These are phyloP conservation scores for Silybum marianum DNA, from an alignment of 129 eudicot species.

Conservation along the genomic window DNA sequence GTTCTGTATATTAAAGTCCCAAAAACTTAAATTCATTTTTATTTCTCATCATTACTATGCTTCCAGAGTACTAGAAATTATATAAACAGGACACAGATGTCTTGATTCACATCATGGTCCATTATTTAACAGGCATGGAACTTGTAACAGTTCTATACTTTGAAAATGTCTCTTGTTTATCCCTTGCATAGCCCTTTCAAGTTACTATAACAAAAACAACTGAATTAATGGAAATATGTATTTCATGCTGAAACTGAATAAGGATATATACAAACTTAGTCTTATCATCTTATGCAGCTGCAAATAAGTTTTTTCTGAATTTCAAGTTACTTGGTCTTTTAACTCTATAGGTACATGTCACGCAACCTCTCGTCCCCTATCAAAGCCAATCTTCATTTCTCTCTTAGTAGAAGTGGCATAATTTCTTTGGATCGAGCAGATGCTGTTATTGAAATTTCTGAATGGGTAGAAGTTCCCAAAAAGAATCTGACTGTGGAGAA, in stretches of 20 bases:
- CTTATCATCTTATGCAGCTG: not conserved
- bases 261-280: not conserved
- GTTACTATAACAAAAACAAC: not conserved
- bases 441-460: constrained; percentile 91
- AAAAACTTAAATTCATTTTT: not conserved
- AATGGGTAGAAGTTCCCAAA: constrained; percentile 96
- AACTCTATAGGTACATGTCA: constrained; percentile 63
- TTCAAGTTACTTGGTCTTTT: constrained; percentile 1
- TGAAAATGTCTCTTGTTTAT: not conserved
- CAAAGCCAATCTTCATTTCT: constrained; percentile 90
- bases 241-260: not conserved
- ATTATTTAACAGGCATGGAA: not conserved
- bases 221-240: not conserved
- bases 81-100: not conserved
- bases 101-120: constrained; percentile 2
- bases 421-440: constrained; percentile 90
- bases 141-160: not conserved
- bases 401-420: constrained; percentile 90
- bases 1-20: not conserved
- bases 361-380: constrained; percentile 91
- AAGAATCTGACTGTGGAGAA: constrained; percentile 81
- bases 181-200: not conserved
- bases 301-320: not conserved
- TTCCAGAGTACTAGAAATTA: not conserved
- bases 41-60: not conserved